Evolutionary conservation across 192 early-diverging fungal genomes (phyloP).

Genomic region (Backusella westeae): DNA sequence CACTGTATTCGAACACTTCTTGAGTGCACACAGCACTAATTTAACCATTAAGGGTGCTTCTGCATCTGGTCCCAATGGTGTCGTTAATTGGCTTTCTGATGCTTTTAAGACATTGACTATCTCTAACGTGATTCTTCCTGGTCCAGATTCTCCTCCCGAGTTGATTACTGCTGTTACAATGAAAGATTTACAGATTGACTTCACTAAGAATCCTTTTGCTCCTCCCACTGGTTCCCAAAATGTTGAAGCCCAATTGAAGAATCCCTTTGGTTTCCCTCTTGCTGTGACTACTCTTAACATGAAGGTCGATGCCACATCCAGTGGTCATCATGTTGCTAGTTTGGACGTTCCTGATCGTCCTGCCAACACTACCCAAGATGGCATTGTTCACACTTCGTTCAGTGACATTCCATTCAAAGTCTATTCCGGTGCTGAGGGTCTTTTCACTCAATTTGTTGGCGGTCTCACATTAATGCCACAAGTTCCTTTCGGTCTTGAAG

Average conservation of each 20-base stretch:
- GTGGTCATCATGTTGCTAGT: slow-evolving; percentile 23
- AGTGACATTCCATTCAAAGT: slow-evolving; percentile 34
- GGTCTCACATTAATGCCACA: slow-evolving; percentile 20
- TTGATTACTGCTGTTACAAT: slow-evolving; percentile 40
- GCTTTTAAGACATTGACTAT: slow-evolving; percentile 48
- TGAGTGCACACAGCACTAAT: slow-evolving; percentile 34
- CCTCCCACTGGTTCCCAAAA: slow-evolving; percentile 43
- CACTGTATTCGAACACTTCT: slow-evolving; percentile 50
- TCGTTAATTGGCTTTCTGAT: slow-evolving; percentile 34
- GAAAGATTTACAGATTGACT: slow-evolving; percentile 46
- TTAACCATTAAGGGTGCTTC: slow-evolving; percentile 30
- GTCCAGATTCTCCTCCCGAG: slow-evolving; percentile 25
- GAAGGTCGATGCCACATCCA: slow-evolving; percentile 25
- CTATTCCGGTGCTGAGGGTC: slow-evolving; percentile 11
- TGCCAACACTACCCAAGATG: slow-evolving; percentile 20
- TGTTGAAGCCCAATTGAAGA: slow-evolving; percentile 40
- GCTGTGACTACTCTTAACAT: slow-evolving; percentile 47
- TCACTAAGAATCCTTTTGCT: slow-evolving; percentile 44
- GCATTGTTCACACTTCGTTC: slow-evolving; percentile 27
- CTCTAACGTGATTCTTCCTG: slow-evolving; percentile 32
- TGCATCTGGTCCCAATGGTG: slow-evolving; percentile 34
- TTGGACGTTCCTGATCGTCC: slow-evolving; percentile 22
- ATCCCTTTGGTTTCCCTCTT: slow-evolving; percentile 44
- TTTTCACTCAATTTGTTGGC: slow-evolving; percentile 31
- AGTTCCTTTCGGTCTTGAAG: slow-evolving; percentile 23